Evolutionary conservation across 2,329 filamentous ascomycete species (phyloP), one percentile per base, ranked within the genome.

Genomic region (Ceratocystis albifundus): DNA sequence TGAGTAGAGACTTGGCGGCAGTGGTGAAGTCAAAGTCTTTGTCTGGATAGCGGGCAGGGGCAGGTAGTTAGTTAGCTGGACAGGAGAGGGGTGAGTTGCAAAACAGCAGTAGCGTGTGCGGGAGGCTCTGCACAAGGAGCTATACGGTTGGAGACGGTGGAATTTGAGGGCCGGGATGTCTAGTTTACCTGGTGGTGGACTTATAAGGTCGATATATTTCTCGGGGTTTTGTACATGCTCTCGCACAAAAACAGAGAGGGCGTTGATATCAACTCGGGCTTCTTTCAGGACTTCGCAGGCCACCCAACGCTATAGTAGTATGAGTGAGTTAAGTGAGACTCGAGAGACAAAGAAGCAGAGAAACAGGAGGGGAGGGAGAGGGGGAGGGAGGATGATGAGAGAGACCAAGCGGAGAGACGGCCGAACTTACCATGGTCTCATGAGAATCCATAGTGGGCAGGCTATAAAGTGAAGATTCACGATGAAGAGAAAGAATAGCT

Each of bases 191-290:
- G 30, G 15, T 36, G 55, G 55, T 5, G 55, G 55, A n/a, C 55
- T 28, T 36, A 59, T 30, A n/a, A 17, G 6, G 28, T 17, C 20
- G 25, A 36, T 17, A 17, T 30, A 32, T 20, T 63, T 7, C 10
- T 63, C 22, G 10, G 61, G 61, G 61, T 63, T 28, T 44, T 30
- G 17, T 2, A 63, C 61, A 30, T 63, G 61, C 17, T 46, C 44
- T 50, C 17, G 12, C 30, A 57, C 65, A 66, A 66, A 68, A 25
- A 57, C 61, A 59, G 30, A 48, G 46, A 57, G 66, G 17, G 32
- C 41, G 61, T n/a, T 28, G 32, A 59, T 7, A 20, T 59, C 46
- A 22, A 59, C 44, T 17, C 20, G 45, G 45, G 46, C 61, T 15
- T 28, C 55, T 36, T 68, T 65, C 44, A 65, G 41, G 55, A 63